A percentile compares a stretch with the other conserved stretches of the same genome.
Evolutionary conservation across 768 basidiomycete species (phyloP).

Genomic region (Suillus variegatus): DNA sequence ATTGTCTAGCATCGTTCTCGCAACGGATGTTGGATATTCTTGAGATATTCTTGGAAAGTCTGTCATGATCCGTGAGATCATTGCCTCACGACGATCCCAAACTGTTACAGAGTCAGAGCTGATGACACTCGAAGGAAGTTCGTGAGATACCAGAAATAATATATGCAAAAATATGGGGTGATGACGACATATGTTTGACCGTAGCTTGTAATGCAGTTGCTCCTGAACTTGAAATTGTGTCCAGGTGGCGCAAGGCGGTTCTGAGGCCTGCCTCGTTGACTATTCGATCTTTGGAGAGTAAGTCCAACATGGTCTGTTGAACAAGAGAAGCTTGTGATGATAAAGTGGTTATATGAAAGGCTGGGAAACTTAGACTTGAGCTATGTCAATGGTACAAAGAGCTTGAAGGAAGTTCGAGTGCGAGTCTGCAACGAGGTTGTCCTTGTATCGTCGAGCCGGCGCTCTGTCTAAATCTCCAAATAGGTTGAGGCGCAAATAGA

Average conservation of each 20-base stretch:
- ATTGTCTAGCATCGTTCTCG: conserved; percentile 22
- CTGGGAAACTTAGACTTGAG: not conserved
- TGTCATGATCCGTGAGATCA: conserved; percentile 33
- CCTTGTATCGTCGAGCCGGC: not conserved
- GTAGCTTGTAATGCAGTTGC: conserved; percentile 21
- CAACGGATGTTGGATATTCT: conserved; percentile 22
- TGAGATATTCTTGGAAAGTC: conserved; percentile 32
- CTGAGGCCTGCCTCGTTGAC: conserved; percentile 19
- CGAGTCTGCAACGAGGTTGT: not conserved
- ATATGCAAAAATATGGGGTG: conserved; percentile 29
- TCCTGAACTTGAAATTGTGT: conserved; percentile 28
- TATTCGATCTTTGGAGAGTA: conserved; percentile 13
- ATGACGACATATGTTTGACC: conserved; percentile 27
- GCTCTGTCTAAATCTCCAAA: not conserved
- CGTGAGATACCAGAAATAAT: conserved; percentile 27
- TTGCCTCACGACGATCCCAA: conserved; percentile 8
- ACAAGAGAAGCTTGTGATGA: too few relatives aligned
- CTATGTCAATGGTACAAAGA: not conserved
- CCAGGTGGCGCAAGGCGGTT: conserved; percentile 16
- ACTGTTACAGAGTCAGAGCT: conserved; percentile 14
- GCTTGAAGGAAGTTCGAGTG: too few relatives aligned
- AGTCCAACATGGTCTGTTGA: conserved; percentile 1
- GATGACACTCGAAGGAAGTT: not conserved
- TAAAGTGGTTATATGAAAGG: too few relatives aligned
- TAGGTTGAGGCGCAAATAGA: not conserved